These are phyloP conservation scores for Hura crepitans DNA, from an alignment of 441 rosid genomes.

Conservation along the genomic window DNA sequence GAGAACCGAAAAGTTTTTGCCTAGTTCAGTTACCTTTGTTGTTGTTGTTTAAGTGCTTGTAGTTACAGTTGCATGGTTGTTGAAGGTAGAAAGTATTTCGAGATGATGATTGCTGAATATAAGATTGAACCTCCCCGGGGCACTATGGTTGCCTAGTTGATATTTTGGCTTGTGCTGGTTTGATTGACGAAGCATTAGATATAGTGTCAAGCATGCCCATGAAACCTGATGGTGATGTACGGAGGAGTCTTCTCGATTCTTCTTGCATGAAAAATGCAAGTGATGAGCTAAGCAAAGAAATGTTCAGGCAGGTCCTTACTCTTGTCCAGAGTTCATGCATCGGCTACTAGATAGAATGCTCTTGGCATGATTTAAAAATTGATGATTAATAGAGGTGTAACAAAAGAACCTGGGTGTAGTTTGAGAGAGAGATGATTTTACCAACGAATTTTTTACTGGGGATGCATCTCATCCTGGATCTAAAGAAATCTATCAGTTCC, in stretches of 20 bases:
- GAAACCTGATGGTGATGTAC: constrained; percentile 54
- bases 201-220: constrained; percentile 53
- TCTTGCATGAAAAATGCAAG: constrained; percentile 53
- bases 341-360: constrained; percentile 63
- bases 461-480: constrained; percentile 69
- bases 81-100: constrained; percentile 49
- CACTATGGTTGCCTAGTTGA: constrained; percentile 75
- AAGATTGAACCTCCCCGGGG: constrained; percentile 51
- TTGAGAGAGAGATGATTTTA: constrained; percentile 40
- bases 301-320: constrained; percentile 52
- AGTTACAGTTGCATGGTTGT: constrained; percentile 47
- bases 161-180: constrained; percentile 60
- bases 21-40: constrained; percentile 54
- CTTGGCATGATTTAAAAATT: constrained; percentile 52
- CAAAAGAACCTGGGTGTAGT: constrained; percentile 59
- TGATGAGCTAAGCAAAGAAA: constrained; percentile 56
- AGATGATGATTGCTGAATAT: constrained; percentile 44
- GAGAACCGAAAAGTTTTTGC: constrained; percentile 34
- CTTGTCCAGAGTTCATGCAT: constrained; percentile 66
- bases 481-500: constrained; percentile 46
- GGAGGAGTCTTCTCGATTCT: constrained; percentile 70
- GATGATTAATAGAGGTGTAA: constrained; percentile 52
- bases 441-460: constrained; percentile 75
- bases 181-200: constrained; percentile 54
- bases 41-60: constrained; percentile 65